Base-by-base conservation (phyloP, 139 green algal genomes). In the Haematococcus lacustris region DNA sequence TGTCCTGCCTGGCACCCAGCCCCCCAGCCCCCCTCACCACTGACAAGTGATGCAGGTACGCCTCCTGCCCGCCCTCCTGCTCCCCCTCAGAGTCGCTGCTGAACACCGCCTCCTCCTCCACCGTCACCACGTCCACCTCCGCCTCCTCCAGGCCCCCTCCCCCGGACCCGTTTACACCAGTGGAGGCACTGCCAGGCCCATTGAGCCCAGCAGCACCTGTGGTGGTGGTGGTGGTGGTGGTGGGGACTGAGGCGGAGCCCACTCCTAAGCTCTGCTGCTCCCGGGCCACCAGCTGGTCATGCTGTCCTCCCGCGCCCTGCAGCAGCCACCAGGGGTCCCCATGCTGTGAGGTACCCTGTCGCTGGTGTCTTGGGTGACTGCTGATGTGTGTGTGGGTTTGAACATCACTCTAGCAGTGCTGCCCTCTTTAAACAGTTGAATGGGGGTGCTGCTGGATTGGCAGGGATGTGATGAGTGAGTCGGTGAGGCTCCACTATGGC, bases 1-100 rank as follows among this genome's bases (percentile, higher is more conserved):
- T n/a, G n/a, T n/a, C n/a, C n/a, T n/a, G n/a, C n/a, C n/a, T n/a
- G n/a, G n/a, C n/a, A n/a, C n/a, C n/a, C n/a, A n/a, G n/a, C n/a
- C n/a, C n/a, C n/a, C n/a, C n/a, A n/a, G n/a, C n/a, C n/a, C n/a
- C n/a, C n/a, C 63, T 34, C 63, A 72, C 73, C 66, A 51, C 75
- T 37, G 80, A 73, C 59, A 85, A 69, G 51, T 76, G 75, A 41
- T 82, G 59, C 69, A 85, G 59, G n/a, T 76, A 68, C 4, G 65
- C 63, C 35, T 73, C 28, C 9, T 66, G 50, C 32, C 79, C 80
- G 33, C 80, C 76, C 37, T 86, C 80, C 9, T 66, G 50, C 32
- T 80, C 80, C 33, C 80, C 76, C 37, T 86, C 80, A 28, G 82
- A 76, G 65, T 86, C 80, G 51, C 70, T 79, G 66, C 70, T 82